Conservation (phyloP, 140 eudicot genomes). For the Flaveria floridana region DNA sequence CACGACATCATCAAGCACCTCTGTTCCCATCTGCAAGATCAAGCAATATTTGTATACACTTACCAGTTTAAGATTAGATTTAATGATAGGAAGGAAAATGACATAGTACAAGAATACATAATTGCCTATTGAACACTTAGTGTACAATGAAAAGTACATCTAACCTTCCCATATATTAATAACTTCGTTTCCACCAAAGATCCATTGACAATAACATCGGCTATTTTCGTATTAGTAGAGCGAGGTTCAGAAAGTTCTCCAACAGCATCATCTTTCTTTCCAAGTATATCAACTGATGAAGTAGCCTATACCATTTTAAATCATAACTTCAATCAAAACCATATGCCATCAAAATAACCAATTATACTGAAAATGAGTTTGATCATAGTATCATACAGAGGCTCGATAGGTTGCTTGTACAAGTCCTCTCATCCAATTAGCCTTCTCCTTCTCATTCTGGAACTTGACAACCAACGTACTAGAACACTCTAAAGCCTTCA, state of each 20-base stretch:
- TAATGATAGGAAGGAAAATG: background rate
- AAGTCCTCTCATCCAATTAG: slow-evolving; percentile 81
- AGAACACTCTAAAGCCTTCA: slow-evolving; percentile 84
- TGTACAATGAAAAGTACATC: slow-evolving; percentile 12
- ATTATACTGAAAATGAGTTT: background rate
- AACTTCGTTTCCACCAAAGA: slow-evolving; percentile 69
- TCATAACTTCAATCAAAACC: slow-evolving; percentile 4
- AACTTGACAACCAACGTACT: slow-evolving; percentile 78
- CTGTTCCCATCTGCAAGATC: slow-evolving; percentile 52
- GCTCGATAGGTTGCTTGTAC: slow-evolving; percentile 89
- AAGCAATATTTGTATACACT: slow-evolving; percentile 21
- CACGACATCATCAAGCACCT: slow-evolving; percentile 38
- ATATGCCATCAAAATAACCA: slow-evolving; percentile 14
- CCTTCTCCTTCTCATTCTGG: slow-evolving; percentile 66
- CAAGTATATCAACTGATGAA: slow-evolving; percentile 70
- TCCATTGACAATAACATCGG: slow-evolving; percentile 80
- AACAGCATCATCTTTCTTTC: slow-evolving; percentile 41
- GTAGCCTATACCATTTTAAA: slow-evolving; percentile 52
- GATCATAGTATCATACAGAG: slow-evolving; percentile 54
- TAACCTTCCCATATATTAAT: slow-evolving; percentile 76
- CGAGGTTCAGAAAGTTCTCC: slow-evolving; percentile 44
- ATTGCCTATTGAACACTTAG: slow-evolving; percentile 10
- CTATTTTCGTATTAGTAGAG: slow-evolving; percentile 45
- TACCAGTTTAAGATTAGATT: background rate
- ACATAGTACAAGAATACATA: background rate